These are phyloP conservation scores for Nitzschia sp. DNA, from an alignment of 108 stramenopile genomes.

Conservation along the genomic window DNA sequence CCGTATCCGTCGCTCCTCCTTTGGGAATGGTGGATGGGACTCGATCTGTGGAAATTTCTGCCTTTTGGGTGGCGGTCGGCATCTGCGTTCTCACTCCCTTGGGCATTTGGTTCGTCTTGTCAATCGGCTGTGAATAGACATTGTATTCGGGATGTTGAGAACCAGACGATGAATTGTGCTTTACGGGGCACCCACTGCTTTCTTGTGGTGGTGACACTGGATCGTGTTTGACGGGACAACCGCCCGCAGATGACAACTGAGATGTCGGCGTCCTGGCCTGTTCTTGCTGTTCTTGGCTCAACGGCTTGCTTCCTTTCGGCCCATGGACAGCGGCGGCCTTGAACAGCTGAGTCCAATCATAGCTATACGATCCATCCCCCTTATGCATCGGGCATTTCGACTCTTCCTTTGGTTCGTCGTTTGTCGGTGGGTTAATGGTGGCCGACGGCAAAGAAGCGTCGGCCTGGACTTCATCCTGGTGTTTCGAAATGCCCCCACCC, in stretches of 20 bases:
- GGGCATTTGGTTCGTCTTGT: constrained; percentile 98
- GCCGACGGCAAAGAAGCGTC: not conserved
- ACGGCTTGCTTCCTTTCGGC: constrained; percentile 31
- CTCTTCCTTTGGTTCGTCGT: constrained; percentile 7
- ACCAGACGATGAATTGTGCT: constrained; percentile 19
- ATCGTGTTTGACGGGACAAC: constrained; percentile 30
- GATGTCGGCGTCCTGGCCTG: constrained; percentile 1
- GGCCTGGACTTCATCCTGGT: constrained; percentile 4
- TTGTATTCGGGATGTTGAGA: constrained; percentile 77
- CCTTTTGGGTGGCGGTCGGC: constrained; percentile 60
- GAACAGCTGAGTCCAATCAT: constrained; percentile 35
- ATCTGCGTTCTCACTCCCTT: constrained; percentile 65
- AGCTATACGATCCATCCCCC: constrained; percentile 48
- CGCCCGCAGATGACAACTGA: constrained; percentile 1
- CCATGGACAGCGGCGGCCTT: constrained; percentile 37
- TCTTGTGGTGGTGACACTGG: not conserved
- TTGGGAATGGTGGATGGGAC: constrained; percentile 91
- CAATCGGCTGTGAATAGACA: constrained; percentile 96
- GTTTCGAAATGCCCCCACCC: constrained; percentile 32
- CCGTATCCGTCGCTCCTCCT: constrained; percentile 38
- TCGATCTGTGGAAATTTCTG: constrained; percentile 80
- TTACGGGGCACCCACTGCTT: constrained; percentile 49
- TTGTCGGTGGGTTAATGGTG: not conserved
- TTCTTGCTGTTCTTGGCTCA: constrained; percentile 35
- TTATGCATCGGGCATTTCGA: constrained; percentile 49